Conservation (phyloP, 495 filamentous ascomycete species). For the Daldinia vernicosa region DNA sequence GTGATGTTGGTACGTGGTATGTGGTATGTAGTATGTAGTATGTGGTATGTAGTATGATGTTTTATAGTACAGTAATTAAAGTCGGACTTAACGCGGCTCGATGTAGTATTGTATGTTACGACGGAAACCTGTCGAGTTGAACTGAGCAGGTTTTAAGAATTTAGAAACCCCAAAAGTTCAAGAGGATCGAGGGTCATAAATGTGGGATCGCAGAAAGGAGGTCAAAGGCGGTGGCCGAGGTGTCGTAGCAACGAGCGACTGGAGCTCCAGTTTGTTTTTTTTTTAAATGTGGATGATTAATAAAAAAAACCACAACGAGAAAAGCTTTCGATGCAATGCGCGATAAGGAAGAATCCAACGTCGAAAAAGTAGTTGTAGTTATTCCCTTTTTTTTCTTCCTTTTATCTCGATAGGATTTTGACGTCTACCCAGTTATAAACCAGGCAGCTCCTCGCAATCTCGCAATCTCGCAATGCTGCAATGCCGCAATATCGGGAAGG, state of each 20-base stretch:
- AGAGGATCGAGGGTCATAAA: constrained; percentile 24
- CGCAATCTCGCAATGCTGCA: constrained; percentile 20
- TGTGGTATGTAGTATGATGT: not conserved
- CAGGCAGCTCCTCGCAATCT: constrained; percentile 29
- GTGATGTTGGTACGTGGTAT: not conserved
- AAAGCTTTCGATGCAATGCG: constrained; percentile 10
- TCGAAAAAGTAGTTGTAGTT: constrained; percentile 16
- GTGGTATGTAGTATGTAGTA: not conserved
- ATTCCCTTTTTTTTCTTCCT: constrained; percentile 14
- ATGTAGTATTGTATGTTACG: constrained; percentile 23
- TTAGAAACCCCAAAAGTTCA: constrained; percentile 9
- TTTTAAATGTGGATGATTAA: constrained; percentile 33
- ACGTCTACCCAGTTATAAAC: constrained; percentile 5
- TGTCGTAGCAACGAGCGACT: constrained; percentile 42
- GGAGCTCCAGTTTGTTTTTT: constrained; percentile 31
- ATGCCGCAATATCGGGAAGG: constrained; percentile 20
- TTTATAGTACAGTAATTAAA: constrained; percentile 33
- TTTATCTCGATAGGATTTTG: constrained; percentile 13
- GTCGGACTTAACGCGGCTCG: constrained; percentile 21
- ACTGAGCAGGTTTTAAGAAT: not conserved
- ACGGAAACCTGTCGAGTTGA: constrained; percentile 12
- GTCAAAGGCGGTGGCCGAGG: constrained; percentile 31
- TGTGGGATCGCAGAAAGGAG: constrained; percentile 23
- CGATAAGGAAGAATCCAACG: constrained; percentile 17
- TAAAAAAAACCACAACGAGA: constrained; percentile 16